These are phyloP conservation scores for Phytophthora sansomeana DNA, from an alignment of 352 stramenopile species.

Conservation along the genomic window DNA sequence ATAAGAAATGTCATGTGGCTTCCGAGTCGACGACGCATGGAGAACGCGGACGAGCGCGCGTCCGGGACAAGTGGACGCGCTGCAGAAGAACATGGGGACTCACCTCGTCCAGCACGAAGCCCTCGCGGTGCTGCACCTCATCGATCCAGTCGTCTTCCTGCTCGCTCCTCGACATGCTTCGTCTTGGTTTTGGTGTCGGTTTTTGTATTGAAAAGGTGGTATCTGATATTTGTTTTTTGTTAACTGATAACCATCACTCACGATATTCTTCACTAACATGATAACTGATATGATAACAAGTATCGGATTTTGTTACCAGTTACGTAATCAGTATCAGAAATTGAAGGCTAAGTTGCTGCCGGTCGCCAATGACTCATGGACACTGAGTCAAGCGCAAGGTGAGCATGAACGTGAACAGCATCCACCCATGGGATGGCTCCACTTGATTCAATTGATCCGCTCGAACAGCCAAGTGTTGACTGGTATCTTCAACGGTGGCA, in stretches of 20 bases:
- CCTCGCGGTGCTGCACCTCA: conserved; percentile 43
- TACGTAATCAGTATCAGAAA: too few species aligned
- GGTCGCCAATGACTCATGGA: too few species aligned
- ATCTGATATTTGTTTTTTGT: too few species aligned
- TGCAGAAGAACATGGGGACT: neutral
- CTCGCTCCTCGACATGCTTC: conserved; percentile 61
- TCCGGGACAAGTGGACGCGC: neutral
- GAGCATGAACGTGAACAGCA: too few species aligned
- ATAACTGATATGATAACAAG: too few species aligned
- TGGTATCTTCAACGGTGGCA: conserved; percentile 12
- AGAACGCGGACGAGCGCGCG: neutral
- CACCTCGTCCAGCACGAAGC: conserved; percentile 74
- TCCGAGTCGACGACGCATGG: neutral
- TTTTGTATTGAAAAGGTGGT: conserved; percentile 17
- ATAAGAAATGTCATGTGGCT: conserved; percentile 1
- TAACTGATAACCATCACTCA: too few species aligned
- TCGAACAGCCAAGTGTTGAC: conserved; percentile 3
- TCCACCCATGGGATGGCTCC: too few species aligned
- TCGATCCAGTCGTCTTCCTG: conserved; percentile 74
- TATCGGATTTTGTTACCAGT: too few species aligned
- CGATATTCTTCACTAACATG: too few species aligned
- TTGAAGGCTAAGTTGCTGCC: too few species aligned
- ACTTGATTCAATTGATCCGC: conserved; percentile 7
- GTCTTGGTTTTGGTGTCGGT: conserved; percentile 20
- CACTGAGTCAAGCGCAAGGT: too few species aligned